Base-by-base conservation (phyloP, 2,329 filamentous ascomycete species). In the Fonsecaea monophora region DNA sequence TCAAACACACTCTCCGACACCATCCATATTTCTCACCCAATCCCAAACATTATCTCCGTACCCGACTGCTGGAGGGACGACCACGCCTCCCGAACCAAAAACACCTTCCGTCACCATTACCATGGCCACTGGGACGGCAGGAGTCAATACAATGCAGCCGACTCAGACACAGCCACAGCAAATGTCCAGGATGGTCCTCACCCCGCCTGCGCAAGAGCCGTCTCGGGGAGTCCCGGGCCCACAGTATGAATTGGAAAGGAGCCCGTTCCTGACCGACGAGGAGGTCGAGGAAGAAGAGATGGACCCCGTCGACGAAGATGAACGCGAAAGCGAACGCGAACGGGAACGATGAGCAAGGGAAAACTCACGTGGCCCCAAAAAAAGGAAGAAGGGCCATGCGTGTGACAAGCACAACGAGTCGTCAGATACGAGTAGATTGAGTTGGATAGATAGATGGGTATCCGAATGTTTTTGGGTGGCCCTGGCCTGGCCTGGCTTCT, bases 251-350 rank as follows among this genome's bases (percentile, higher is more conserved):
- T n/a, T 72, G 34, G 71, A 72, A 53, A 67, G 66, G 38, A 72
- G 70, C 58, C 72, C 72, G 13, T 74, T 74, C 50, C 48, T 73
- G 45, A 72, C 69, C 9, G 71, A 73, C 50, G 70, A 72, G 38
- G 72, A 73, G 50, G 37, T 62, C 15, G 67, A 69, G 50, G 59
- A 62, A 9, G 62, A 57, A 6, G 60, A 64, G 8, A 38, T 35
- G 5, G 59, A 63, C 13, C 53, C 37, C 38, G 57, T 53, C 21
- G 53, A 42, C 8, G 54, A 56, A 12, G 40, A 63, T 15, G 60
- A 62, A 38, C 12, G 37, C 8, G 25, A 25, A 25, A 2, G 25
- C 25, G 25, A 25, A 25, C 25, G 25, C 2, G 25, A 25, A 25
- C 25, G 25, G 25, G 21, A 12, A 21, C 40, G 56, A 59, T 59